Evolutionary conservation across 306 rosid genomes (phyloP).

Genomic region (Medicago lupulina): DNA sequence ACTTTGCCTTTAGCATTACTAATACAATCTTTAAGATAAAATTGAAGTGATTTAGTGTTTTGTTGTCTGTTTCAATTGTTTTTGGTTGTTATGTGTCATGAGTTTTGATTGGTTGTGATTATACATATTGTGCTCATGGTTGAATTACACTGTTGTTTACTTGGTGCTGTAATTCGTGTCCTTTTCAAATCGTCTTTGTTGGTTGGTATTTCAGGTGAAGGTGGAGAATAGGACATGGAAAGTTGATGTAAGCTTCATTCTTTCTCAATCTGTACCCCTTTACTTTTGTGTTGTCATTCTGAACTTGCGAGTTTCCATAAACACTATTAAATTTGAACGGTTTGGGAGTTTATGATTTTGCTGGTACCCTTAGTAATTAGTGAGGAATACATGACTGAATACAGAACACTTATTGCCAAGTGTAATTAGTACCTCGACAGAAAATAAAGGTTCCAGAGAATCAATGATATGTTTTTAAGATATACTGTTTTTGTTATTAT

Average conservation of each 20-base stretch:
- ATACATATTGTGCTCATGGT: neutral
- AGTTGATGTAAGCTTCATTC: conserved; percentile 78
- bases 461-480: neutral
- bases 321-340: neutral
- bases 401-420: neutral
- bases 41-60: neutral
- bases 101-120: neutral
- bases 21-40: neutral
- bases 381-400: neutral
- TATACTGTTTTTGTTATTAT: neutral
- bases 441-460: neutral
- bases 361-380: neutral
- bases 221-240: conserved; percentile 91
- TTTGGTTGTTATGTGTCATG: neutral
- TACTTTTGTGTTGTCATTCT: neutral
- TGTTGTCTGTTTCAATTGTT: neutral
- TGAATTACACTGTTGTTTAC: neutral
- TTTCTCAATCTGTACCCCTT: neutral
- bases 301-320: neutral
- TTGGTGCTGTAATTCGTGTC: neutral
- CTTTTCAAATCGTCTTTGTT: conserved; percentile 20
- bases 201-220: conserved; percentile 74
- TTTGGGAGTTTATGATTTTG: conserved; percentile 3
- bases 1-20: neutral
- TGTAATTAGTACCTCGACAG: too few species aligned